Evolutionary conservation across 495 filamentous ascomycete genomes (phyloP).

Genomic region (Aspergillus sparsus): DNA sequence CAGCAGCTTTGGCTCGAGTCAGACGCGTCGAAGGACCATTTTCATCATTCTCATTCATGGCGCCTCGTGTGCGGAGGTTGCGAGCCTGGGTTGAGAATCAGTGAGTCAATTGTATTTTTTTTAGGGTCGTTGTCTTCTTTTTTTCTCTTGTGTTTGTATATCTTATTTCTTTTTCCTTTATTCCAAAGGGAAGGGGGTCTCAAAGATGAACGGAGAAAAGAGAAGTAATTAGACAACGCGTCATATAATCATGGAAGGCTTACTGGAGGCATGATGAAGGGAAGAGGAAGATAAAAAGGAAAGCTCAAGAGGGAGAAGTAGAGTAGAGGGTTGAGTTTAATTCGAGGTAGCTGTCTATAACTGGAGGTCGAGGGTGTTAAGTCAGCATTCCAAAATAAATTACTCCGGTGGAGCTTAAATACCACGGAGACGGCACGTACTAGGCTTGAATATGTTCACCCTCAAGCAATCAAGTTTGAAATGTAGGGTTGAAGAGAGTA

Average conservation of each 20-base stretch:
- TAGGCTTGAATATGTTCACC: constrained; percentile 43
- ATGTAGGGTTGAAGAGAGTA: constrained; percentile 29
- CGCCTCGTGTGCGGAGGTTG: constrained; percentile 60
- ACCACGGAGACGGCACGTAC: constrained; percentile 46
- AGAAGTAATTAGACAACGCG: constrained; percentile 20
- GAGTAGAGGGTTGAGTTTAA: constrained; percentile 34
- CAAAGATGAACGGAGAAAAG: neutral
- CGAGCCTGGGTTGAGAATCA: constrained; percentile 48
- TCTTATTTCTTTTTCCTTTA: too few relatives aligned
- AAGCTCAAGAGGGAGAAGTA: constrained; percentile 31
- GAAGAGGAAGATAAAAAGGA: constrained; percentile 24
- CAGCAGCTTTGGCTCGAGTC: constrained; percentile 89
- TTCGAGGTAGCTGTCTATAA: constrained; percentile 25
- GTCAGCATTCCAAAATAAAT: constrained; percentile 47
- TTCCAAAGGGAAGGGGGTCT: too few relatives aligned
- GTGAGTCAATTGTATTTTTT: constrained; percentile 11
- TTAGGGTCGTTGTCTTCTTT: neutral
- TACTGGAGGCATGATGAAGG: constrained; percentile 48
- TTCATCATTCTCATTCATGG: constrained; percentile 93
- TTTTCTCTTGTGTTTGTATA: too few relatives aligned
- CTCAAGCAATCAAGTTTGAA: constrained; percentile 26
- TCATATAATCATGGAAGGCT: constrained; percentile 31
- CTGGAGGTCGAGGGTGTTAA: constrained; percentile 23
- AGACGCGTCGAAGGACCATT: constrained; percentile 76
- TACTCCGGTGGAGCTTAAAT: constrained; percentile 43